These are phyloP conservation scores for Bassia scoparia DNA, from an alignment of 148 eudicot genomes.

Conservation along the genomic window DNA sequence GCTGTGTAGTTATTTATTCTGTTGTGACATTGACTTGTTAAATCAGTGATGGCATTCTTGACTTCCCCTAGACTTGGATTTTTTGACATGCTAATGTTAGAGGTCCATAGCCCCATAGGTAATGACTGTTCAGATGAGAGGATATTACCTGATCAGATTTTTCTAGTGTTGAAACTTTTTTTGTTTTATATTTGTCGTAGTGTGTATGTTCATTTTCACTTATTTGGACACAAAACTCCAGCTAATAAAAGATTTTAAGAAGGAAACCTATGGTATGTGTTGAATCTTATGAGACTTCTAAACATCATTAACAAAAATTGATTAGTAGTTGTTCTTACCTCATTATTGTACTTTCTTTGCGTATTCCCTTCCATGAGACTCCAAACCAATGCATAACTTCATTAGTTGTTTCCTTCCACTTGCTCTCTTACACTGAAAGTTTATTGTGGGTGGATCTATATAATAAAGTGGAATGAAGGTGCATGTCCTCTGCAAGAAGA, in stretches of 20 bases:
- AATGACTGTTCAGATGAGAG: slow-evolving; percentile 1
- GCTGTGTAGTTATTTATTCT: not conserved
- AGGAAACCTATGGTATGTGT: not conserved
- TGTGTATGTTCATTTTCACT: not conserved
- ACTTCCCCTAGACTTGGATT: slow-evolving; percentile 1
- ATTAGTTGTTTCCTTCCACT: not conserved
- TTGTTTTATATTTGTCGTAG: slow-evolving; percentile 4
- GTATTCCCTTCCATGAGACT: not conserved
- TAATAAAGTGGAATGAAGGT: not conserved
- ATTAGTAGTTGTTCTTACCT: not conserved
- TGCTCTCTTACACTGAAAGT: not conserved
- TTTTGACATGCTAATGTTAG: not conserved
- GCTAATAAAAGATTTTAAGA: not conserved
- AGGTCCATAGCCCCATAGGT: not conserved
- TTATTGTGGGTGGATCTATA: not conserved
- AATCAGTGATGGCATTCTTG: not conserved
- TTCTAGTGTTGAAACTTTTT: not conserved
- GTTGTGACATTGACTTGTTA: not conserved
- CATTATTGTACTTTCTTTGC: not conserved
- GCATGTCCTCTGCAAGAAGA: not conserved
- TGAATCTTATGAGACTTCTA: not conserved
- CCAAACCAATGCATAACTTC: not conserved
- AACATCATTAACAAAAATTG: not conserved
- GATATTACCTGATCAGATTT: not conserved
- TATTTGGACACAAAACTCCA: not conserved